These are phyloP conservation scores for Dothiorella sarmentorum DNA, from an alignment of 2,329 filamentous ascomycete species.

Conservation along the genomic window DNA sequence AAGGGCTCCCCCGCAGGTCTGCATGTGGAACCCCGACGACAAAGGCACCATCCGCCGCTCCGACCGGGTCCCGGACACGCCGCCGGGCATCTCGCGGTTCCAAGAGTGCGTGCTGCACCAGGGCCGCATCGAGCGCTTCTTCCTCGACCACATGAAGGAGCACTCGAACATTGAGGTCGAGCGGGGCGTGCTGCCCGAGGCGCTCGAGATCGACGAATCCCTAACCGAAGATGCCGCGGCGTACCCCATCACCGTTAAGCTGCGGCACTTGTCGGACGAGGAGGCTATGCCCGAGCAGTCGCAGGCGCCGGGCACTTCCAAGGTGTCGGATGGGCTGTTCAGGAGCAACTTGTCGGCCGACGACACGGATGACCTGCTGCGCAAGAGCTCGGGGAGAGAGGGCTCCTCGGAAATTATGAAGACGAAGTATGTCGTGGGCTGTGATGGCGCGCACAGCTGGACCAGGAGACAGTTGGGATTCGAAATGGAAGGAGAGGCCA, in stretches of 20 bases:
- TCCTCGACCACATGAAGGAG: conserved; percentile 59
- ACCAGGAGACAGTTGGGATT: conserved; percentile 57
- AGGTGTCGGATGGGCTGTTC: conserved; percentile 53
- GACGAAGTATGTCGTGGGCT: conserved; percentile 64
- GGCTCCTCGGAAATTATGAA: conserved; percentile 44
- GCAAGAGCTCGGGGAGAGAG: conserved; percentile 36
- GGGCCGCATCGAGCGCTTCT: conserved; percentile 65
- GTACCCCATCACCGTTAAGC: conserved; percentile 59
- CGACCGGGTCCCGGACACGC: conserved; percentile 61
- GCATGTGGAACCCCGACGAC: conserved; percentile 57
- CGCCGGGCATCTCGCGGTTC: conserved; percentile 59
- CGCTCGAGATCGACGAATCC: conserved; percentile 53
- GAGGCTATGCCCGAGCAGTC: conserved; percentile 51
- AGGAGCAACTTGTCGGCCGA: conserved; percentile 57
- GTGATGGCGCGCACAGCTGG: conserved; percentile 67
- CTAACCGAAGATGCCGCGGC: conserved; percentile 48
- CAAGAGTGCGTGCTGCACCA: conserved; percentile 68
- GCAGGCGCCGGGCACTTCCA: conserved; percentile 22
- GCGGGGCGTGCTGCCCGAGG: conserved; percentile 56
- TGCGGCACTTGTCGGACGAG: conserved; percentile 57
- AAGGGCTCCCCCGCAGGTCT: conserved; percentile 30
- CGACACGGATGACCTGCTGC: conserved; percentile 54
- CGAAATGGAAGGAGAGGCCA: conserved; percentile 54
- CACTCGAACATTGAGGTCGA: conserved; percentile 54
- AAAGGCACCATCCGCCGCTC: conserved; percentile 56